Conservation (phyloP, 2,329 filamentous ascomycete genomes). For the Calonectria leucothoes region DNA sequence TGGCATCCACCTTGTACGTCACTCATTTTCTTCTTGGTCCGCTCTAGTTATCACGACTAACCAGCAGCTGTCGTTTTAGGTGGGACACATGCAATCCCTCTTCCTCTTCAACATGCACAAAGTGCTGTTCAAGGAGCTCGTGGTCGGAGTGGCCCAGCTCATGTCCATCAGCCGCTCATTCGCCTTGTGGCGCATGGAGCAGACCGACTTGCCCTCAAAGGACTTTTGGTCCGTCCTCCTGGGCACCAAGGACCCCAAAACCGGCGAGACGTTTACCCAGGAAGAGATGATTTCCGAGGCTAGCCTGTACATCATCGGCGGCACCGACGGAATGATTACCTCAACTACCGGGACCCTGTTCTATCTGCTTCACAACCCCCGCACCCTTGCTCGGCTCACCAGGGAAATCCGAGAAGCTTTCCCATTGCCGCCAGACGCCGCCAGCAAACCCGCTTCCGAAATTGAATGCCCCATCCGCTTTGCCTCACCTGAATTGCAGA, state of each 20-base stretch:
- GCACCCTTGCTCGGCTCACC: background rate
- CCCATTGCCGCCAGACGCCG: background rate
- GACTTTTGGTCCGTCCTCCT: slow-evolving; percentile 3
- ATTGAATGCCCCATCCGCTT: background rate
- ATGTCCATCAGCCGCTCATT: slow-evolving; percentile 8
- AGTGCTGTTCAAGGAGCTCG: background rate
- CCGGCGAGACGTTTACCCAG: background rate
- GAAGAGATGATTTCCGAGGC: slow-evolving; percentile 6
- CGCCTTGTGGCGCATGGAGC: background rate
- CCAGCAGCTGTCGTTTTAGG: background rate
- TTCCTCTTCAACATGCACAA: slow-evolving; percentile 1
- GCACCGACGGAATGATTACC: background rate
- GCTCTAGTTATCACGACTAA: background rate
- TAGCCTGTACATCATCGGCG: background rate
- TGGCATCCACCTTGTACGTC: background rate
- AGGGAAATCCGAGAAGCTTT: background rate
- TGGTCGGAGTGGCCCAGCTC: background rate
- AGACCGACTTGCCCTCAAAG: background rate
- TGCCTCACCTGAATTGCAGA: background rate
- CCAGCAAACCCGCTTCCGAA: background rate
- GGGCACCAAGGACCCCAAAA: background rate
- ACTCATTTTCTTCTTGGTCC: background rate
- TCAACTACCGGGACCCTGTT: background rate
- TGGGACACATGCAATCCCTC: slow-evolving; percentile 3
- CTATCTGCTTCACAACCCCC: slow-evolving; percentile 3